These are phyloP conservation scores for Tremella mesenterica DNA, from an alignment of 768 basidiomycete genomes.

Conservation along the genomic window DNA sequence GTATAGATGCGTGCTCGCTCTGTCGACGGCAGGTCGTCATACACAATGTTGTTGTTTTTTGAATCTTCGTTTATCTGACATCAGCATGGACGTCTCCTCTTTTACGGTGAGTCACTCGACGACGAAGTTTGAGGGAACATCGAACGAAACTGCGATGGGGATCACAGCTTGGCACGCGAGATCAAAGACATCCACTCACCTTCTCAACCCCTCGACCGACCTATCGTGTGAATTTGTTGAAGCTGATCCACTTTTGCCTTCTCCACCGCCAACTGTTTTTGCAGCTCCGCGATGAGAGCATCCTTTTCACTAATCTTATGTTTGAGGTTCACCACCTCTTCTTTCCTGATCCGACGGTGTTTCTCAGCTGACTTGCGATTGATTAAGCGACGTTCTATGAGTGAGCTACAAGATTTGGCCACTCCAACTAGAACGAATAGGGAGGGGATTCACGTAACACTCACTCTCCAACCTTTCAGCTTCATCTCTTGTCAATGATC, in stretches of 20 bases:
- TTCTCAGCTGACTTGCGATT: constrained; percentile 21
- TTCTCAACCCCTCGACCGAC: neutral
- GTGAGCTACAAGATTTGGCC: too few species aligned
- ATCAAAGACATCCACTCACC: neutral
- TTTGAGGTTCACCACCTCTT: constrained; percentile 5
- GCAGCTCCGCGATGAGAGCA: constrained; percentile 2
- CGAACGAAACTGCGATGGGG: too few species aligned
- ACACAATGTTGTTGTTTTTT: too few species aligned
- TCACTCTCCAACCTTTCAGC: constrained; percentile 1
- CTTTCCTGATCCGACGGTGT: constrained; percentile 11
- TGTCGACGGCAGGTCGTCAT: too few species aligned
- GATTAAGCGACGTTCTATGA: constrained; percentile 15
- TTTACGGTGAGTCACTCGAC: too few species aligned
- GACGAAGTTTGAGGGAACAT: too few species aligned
- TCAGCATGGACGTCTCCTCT: too few species aligned
- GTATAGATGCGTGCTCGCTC: too few species aligned
- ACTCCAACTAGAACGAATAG: too few species aligned
- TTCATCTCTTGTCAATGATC: neutral
- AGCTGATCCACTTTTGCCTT: constrained; percentile 6
- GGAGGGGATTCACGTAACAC: neutral
- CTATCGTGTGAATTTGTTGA: neutral
- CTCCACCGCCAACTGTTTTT: constrained; percentile 10
- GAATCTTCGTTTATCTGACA: too few species aligned
- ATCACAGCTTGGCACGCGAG: neutral
- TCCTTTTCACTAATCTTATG: constrained; percentile 1